These are phyloP conservation scores for Talaromyces wortmannii DNA, from an alignment of 495 filamentous ascomycete species.

Conservation along the genomic window DNA sequence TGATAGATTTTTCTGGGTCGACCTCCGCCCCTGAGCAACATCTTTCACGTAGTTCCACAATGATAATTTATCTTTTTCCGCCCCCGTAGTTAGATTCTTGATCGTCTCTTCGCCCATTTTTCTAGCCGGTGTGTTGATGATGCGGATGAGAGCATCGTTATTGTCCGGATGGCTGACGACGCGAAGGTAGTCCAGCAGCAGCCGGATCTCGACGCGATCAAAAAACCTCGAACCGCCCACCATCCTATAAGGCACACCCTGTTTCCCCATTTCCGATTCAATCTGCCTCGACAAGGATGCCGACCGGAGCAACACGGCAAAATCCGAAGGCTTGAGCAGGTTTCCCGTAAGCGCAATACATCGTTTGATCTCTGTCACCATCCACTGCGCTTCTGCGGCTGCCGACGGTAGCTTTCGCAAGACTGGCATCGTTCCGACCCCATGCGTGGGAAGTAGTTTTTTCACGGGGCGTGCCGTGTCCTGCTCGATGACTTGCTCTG, in stretches of 20 bases:
- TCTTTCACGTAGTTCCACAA: conserved; percentile 70
- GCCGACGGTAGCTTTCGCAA: conserved; percentile 72
- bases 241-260: conserved; percentile 89
- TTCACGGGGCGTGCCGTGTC: conserved; percentile 76
- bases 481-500: conserved; percentile 86
- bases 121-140: conserved; percentile 80
- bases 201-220: conserved; percentile 85
- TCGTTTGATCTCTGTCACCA: conserved; percentile 78
- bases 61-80: conserved; percentile 52
- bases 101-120: conserved; percentile 79
- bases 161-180: conserved; percentile 81
- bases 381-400: conserved; percentile 76
- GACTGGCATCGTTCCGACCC: conserved; percentile 73
- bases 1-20: conserved; percentile 58
- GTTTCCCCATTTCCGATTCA: conserved; percentile 76
- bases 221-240: conserved; percentile 90
- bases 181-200: conserved; percentile 81
- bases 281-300: conserved; percentile 77
- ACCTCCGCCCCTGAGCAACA: conserved; percentile 62
- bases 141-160: conserved; percentile 77
- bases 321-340: conserved; percentile 67
- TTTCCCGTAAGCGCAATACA: conserved; percentile 62
- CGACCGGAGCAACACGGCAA: conserved; percentile 81
- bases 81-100: conserved; percentile 67
- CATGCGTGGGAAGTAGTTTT: conserved; percentile 72